phyloP scores from a whole-genome alignment of 805 yeast genomes.

The Candida pseudoglaebosa region DNA sequence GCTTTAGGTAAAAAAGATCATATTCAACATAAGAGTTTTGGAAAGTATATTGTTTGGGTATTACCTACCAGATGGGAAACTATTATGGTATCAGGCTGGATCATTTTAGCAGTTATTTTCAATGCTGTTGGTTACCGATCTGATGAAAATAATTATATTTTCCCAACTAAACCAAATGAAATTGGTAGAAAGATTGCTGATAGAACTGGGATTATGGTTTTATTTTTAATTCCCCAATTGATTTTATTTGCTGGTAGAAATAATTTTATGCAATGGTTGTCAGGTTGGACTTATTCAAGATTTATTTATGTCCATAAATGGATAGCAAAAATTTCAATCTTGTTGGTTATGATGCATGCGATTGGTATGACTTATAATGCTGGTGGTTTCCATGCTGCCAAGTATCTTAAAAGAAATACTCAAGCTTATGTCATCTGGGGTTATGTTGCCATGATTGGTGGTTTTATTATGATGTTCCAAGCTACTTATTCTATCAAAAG shows the following conservation, averaged over 20 bases:
- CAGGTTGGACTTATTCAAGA: conserved; percentile 52
- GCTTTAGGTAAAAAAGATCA: conserved; percentile 18
- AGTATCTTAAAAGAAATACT: conserved; percentile 27
- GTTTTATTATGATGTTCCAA: conserved; percentile 44
- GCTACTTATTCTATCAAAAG: conserved; percentile 51
- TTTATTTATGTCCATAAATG: conserved; percentile 59
- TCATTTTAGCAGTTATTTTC: conserved; percentile 28
- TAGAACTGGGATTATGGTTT: conserved; percentile 49
- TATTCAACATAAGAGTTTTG: conserved; percentile 9
- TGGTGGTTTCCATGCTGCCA: conserved; percentile 16
- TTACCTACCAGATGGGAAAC: conserved; percentile 54
- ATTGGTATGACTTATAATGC: conserved; percentile 44
- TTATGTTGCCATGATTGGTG: conserved; percentile 22
- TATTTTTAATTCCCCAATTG: conserved; percentile 53
- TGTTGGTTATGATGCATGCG: conserved; percentile 45
- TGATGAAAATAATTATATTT: conserved; percentile 20
- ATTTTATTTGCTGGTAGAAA: conserved; percentile 70
- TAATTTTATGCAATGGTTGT: conserved; percentile 55
- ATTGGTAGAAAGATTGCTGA: conserved; percentile 46
- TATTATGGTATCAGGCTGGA: conserved; percentile 38
- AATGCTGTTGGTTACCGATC: conserved; percentile 20
- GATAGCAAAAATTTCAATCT: conserved; percentile 42
- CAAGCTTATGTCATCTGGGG: conserved; percentile 25
- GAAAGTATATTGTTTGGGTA: conserved; percentile 38
- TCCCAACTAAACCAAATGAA: conserved; percentile 23